Base-by-base conservation (phyloP, 345 rosid genomes). In the Melaleuca alternifolia region DNA sequence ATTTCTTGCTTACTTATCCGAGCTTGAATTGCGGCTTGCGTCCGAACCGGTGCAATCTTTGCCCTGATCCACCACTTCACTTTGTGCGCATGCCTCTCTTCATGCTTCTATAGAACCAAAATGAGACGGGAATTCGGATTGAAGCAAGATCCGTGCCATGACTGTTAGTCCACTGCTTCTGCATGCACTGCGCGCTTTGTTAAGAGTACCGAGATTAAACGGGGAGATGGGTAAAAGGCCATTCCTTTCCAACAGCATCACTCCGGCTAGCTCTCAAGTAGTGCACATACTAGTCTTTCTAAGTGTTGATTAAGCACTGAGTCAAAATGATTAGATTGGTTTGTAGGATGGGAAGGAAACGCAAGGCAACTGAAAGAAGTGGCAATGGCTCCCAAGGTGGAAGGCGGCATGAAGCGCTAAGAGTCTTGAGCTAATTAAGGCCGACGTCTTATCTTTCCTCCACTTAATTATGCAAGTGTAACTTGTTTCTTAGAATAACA, bases 51-150 rank as follows among this genome's bases (percentile, higher is more conserved):
- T 61, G 91, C 90, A 50, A 84, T 92, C 7, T 92, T 89, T 88
- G 51, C 85, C 1, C 24, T 92, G 23, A 54, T 90, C 11, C 50
- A 71, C 4, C 85, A 82, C 15, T 86, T 90, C 56, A 41, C 86
- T 2, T 48, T 83, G 5, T 89, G 85, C 54, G 37, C 91, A 1
- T 75, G 91, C 28, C 86, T 87, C 86, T 92, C 82, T 65, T 87
- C 93, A 4, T 90, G 92, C 87, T 90, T 89, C 84, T 87, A 87
- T 51, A 86, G 92, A 37, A 48, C 90, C n/a, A 88, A 89, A 85
- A 87, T 90, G 89, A 90, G 93, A 89, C 84, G 86, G 87, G 90
- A 89, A 7, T 87, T 84, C 86, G 1, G 48, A 16, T 54, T 84
- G 61, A 53, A 84, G 85, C 12, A 54, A 21, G 24, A 28, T 56